Conservation (phyloP, 305 asterid species). For the Fraxinus greggii region DNA sequence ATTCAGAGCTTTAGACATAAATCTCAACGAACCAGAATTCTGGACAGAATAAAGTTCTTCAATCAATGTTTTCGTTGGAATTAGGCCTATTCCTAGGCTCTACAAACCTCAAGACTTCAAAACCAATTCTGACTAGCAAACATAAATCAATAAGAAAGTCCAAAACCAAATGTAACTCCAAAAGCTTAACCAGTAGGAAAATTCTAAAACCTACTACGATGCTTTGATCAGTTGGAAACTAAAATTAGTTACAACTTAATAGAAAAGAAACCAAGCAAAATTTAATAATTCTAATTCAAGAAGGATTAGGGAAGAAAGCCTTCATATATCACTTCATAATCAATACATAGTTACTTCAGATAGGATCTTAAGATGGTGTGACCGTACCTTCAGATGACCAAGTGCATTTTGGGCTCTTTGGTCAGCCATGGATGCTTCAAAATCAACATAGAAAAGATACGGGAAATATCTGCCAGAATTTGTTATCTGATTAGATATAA, state of each 20-base stretch:
- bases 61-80: not conserved
- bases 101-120: not conserved
- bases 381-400: conserved; percentile 71
- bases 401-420: conserved; percentile 98
- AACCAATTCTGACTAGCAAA: not conserved
- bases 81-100: not conserved
- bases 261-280: not conserved
- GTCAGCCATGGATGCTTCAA: conserved; percentile 99
- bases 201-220: not conserved
- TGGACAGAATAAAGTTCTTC: not conserved
- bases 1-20: not conserved
- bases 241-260: not conserved
- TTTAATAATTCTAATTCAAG: not conserved
- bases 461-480: conserved; percentile 65
- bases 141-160: not conserved
- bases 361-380: conserved; percentile 12
- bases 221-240: not conserved
- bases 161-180: not conserved
- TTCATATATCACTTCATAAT: conserved; percentile 7
- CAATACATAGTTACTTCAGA: conserved; percentile 6
- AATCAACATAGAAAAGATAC: conserved; percentile 94
- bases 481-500: conserved; percentile 20
- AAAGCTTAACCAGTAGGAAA: not conserved
- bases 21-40: not conserved
- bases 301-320: not conserved